Base-by-base conservation (phyloP, 768 basidiomycete species). In the Fistulinella prunicolor region DNA sequence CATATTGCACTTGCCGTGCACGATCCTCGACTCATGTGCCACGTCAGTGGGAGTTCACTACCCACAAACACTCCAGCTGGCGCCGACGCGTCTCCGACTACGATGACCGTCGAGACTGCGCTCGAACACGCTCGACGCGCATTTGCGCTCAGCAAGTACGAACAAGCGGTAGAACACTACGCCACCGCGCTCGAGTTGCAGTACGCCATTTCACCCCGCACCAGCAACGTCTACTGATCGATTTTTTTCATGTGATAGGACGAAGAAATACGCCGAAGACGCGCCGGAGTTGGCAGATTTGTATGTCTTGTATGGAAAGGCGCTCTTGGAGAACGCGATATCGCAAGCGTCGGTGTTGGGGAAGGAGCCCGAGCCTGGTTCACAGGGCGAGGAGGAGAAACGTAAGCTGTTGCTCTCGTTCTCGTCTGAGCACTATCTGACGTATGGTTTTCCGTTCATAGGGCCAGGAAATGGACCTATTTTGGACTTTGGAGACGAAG, bases 241-340 rank as follows among this genome's bases (percentile, higher is more conserved):
- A 36, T 16, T 32, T 32, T 12, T 4, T 14, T 32, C 30, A n/a
- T 21, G 24, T n/a, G n/a, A n/a, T 52, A 94, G 92, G 54, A 88
- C 89, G 21, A 71, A 80, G 60, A 74, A 82, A 57, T 72, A 83
- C 50, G 89, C 83, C 30, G 94, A 98, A 41, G 77, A 92, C 60
- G 81, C 86, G 20, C 85, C 87, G 0, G 84, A 89, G 60, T 84
- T 79, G 44, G 95, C 93, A 8, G 92, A 97, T 60, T 64, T 95
- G 19, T 89, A 97, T 51, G 86, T 95, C 49, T 76, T 80, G 4
- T 99, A 98, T 61, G 96, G 96, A 13, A 93, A 88, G 66, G 93
- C 96, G 4, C 70, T 98, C 35, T 76, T 96, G 46, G 93, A 94
- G 71, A 92, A 95, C 60, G 95, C 94, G 6, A 89, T 97, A 50